Conservation (phyloP, 345 rosid genomes). For the Arabidopsis suecica region DNA sequence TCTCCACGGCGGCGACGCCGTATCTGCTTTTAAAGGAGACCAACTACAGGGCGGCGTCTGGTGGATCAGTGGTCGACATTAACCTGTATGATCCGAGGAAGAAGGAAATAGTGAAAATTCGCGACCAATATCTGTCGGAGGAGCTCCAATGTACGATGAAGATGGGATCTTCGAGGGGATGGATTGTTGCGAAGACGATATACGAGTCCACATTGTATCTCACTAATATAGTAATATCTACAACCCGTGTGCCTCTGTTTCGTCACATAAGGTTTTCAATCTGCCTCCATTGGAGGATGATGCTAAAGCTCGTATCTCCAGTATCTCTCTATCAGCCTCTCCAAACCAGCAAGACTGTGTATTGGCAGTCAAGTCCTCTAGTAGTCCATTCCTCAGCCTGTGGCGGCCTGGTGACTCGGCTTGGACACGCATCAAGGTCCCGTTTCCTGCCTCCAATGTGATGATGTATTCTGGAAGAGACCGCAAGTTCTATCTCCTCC, state of each 20-base stretch:
- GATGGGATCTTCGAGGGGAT: conserved; percentile 6
- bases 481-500: background rate
- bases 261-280: conserved; percentile 5
- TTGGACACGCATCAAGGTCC: background rate
- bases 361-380: conserved; percentile 8
- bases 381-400: background rate
- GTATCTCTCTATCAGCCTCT: conserved; percentile 25
- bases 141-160: background rate
- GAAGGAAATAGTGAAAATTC: background rate
- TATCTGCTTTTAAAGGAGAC: background rate
- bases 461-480: background rate
- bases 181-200: background rate
- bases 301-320: background rate
- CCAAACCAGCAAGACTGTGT: conserved; percentile 25
- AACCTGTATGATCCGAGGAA: background rate
- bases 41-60: background rate
- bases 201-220: background rate
- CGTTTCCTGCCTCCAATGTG: background rate
- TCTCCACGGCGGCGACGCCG: conserved; percentile 14
- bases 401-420: conserved; percentile 30
- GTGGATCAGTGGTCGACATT: background rate
- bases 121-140: background rate
- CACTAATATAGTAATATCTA: conserved; percentile 21
- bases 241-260: conserved; percentile 29
- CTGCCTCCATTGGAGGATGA: conserved; percentile 3